These are phyloP conservation scores for Histomonas meleagridis DNA, from an alignment of 208 protist species.

Conservation along the genomic window DNA sequence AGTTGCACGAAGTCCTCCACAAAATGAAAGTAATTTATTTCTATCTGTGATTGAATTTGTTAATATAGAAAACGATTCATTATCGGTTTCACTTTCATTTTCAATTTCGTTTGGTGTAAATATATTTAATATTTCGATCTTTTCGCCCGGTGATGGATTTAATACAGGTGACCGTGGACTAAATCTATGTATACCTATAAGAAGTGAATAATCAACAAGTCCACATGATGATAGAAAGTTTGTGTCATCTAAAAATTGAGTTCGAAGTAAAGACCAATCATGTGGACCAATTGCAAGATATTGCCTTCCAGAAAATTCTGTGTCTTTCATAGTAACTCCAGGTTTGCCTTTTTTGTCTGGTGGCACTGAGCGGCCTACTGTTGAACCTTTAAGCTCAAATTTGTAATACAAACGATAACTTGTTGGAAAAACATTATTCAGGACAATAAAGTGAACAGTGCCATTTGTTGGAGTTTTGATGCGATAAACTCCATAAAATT, in stretches of 20 bases:
- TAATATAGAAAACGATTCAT: background rate
- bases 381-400: slow-evolving; percentile 39
- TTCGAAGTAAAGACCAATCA: background rate
- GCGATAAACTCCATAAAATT: slow-evolving; percentile 33
- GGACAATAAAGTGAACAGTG: slow-evolving; percentile 29
- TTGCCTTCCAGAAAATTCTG: background rate
- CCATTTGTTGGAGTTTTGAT: background rate
- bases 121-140: background rate
- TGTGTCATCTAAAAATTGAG: slow-evolving; percentile 25
- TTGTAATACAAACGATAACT: slow-evolving; percentile 35
- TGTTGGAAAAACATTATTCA: slow-evolving; percentile 35
- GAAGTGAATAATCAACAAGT: slow-evolving; percentile 40
- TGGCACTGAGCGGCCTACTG: background rate
- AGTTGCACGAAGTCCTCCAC: background rate
- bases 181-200: slow-evolving; percentile 36
- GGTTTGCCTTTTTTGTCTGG: background rate
- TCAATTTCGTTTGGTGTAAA: background rate
- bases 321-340: background rate
- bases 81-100: background rate
- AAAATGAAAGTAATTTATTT: background rate
- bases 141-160: background rate
- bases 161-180: background rate
- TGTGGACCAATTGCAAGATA: background rate
- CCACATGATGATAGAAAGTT: background rate
- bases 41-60: background rate